Base-by-base conservation (phyloP, 1,139 yeast genomes). In the Kluyveromyces marxianus region DNA sequence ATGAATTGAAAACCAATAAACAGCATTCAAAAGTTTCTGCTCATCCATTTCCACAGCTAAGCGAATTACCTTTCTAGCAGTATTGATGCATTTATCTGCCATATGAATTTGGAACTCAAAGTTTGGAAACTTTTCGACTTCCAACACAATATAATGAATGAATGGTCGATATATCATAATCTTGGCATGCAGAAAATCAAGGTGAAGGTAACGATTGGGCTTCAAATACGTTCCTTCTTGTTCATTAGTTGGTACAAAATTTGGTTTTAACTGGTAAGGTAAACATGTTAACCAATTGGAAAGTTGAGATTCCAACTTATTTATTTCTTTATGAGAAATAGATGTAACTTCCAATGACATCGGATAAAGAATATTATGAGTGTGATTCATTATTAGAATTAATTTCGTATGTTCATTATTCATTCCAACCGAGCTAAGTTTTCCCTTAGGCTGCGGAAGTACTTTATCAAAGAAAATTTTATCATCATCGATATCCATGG, bases 1-100 rank as follows among this genome's bases (percentile, higher is more conserved):
- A 63, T 88, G 88, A 66, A 85, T 81, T 5, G 94, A 81, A 62
- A 86, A 88, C 95, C 96, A 86, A 63, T 88, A 88, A 2, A 94
- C 85, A 1, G 95, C 95, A 56, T 82, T 81, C 49, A 88, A 69
- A 55, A 85, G 69, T 48, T 81, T 74, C 48, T 79, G 76, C 51
- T 77, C 75, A 50, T 84, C 79, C 84, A 87, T 77, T 54, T 83
- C 86, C 55, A 83, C 79, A 0, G 95, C 88, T 49, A 86, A 66
- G 54, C 80, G 78, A 29, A 88, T 87, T 41, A 86, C 94, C 62
- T 81, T 76, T 50, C 92, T 72, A 0, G 96, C 89, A 6, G 84
- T 85, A 52, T 83, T 80, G 44, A 88, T 82, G 66, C 96, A 88
- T 57, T 84, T 85, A 53, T 83, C 70, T 0, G 95, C 95, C 58